Conservation (phyloP, 768 basidiomycete species). For the Lactarius deliciosus region DNA sequence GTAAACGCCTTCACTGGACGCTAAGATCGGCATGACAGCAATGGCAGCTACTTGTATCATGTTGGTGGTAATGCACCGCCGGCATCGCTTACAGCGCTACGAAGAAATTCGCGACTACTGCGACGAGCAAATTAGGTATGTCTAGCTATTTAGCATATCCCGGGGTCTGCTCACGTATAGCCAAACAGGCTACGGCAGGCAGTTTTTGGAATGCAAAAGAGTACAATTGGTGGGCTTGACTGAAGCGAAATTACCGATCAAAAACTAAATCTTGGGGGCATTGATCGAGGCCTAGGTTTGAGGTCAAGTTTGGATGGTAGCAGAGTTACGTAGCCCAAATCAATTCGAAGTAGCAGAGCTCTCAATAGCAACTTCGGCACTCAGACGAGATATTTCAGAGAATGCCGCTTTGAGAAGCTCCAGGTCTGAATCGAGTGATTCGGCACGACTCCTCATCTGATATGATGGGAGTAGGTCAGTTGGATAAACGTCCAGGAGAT, state of each 20-base stretch:
- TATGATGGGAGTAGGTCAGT: background rate
- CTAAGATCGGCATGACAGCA: conserved; percentile 12
- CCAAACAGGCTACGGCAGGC: conserved; percentile 24
- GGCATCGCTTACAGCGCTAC: conserved; percentile 28
- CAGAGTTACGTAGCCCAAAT: background rate
- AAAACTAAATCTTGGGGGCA: background rate
- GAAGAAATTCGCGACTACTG: conserved; percentile 29
- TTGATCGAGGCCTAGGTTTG: too few relatives aligned
- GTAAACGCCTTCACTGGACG: background rate
- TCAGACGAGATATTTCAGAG: conserved; percentile 81
- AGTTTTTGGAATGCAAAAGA: conserved; percentile 8
- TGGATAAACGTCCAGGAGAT: background rate
- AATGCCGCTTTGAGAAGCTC: conserved; percentile 79
- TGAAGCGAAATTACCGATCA: background rate
- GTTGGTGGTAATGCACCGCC: conserved; percentile 27
- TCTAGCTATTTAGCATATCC: background rate
- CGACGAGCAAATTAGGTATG: conserved; percentile 27
- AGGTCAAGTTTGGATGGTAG: background rate
- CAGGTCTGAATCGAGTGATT: conserved; percentile 80
- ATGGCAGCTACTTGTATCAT: conserved; percentile 30
- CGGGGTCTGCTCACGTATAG: background rate
- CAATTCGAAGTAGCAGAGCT: conserved; percentile 10
- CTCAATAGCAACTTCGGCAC: conserved; percentile 63
- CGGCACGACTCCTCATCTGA: conserved; percentile 87
- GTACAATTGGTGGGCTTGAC: background rate